These are phyloP conservation scores for Apocynum venetum DNA, from an alignment of 257 asterid genomes.

Conservation along the genomic window DNA sequence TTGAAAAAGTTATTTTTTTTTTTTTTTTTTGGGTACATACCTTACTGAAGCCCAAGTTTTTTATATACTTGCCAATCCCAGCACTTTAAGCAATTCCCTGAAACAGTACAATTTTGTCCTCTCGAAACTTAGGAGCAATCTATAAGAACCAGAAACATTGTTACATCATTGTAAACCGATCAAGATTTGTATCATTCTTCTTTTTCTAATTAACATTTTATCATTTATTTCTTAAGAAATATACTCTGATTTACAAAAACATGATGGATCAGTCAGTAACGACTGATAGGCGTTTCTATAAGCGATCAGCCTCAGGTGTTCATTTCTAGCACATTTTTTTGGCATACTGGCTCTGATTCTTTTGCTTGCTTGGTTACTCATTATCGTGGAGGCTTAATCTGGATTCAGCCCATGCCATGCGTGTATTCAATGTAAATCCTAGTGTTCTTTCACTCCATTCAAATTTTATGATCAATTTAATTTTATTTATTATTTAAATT, in stretches of 20 bases:
- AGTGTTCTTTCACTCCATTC: too few species aligned
- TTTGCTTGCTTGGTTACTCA: conserved; percentile 69
- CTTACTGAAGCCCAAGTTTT: conserved; percentile 48
- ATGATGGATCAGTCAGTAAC: conserved; percentile 22
- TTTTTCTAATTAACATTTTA: too few species aligned
- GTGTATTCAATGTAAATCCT: conserved; percentile 53
- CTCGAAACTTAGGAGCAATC: not conserved
- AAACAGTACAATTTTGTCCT: not conserved
- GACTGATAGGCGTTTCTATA: conserved; percentile 17
- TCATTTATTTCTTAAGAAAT: not conserved
- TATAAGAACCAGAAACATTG: not conserved
- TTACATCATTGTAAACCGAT: not conserved
- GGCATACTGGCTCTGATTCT: conserved; percentile 50
- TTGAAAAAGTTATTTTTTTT: conserved; percentile 11
- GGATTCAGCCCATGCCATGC: conserved; percentile 36
- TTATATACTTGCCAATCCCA: conserved; percentile 39
- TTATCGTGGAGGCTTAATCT: conserved; percentile 66
- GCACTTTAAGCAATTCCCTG: conserved; percentile 37
- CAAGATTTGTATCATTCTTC: not conserved
- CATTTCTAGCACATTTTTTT: conserved; percentile 49
- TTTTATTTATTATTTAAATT: not conserved
- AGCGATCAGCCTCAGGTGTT: conserved; percentile 34
- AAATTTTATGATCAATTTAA: not conserved
- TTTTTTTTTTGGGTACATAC: conserved; percentile 30
- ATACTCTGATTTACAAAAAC: not conserved